Percentiles rank a stretch among this genome's conserved stretches.
Conservation (phyloP, 208 protist species). For the Trypanosoma cruzi region DNA sequence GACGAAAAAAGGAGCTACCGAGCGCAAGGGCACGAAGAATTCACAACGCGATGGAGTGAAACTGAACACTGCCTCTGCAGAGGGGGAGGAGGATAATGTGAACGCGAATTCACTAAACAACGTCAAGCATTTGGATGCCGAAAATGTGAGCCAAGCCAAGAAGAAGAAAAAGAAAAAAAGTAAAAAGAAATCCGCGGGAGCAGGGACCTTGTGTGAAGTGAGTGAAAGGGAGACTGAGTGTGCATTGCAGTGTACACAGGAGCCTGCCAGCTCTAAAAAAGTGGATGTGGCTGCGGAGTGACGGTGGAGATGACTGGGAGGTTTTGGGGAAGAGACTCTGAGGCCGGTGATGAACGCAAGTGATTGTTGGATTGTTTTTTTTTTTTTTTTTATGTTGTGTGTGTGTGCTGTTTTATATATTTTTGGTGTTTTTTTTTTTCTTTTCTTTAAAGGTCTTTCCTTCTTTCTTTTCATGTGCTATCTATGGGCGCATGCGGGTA, state of each 20-base stretch:
- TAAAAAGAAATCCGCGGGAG: not conserved
- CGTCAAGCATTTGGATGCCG: not conserved
- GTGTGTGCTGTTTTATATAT: too few species aligned
- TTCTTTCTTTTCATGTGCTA: too few species aligned
- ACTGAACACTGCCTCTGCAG: not conserved
- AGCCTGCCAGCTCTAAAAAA: not conserved
- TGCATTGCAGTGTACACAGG: not conserved
- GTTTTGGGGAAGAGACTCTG: too few species aligned
- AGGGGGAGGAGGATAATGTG: slow-evolving; percentile 4
- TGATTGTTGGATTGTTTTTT: too few species aligned
- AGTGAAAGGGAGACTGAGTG: slow-evolving; percentile 2
- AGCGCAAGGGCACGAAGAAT: not conserved
- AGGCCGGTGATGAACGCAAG: too few species aligned
- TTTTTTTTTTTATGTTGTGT: too few species aligned
- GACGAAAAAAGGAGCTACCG: slow-evolving; percentile 17
- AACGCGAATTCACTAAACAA: slow-evolving; percentile 12
- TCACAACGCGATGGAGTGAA: not conserved
- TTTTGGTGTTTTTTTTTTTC: too few species aligned
- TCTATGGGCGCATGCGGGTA: too few species aligned
- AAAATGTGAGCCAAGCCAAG: not conserved
- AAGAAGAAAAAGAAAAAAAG: slow-evolving; percentile 11
- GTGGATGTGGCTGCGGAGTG: slow-evolving; percentile 1
- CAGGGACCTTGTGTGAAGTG: not conserved
- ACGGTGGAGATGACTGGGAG: too few species aligned
- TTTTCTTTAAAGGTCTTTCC: too few species aligned